phyloP scores from a whole-genome alignment of 345 rosid species.

The Orychophragmus violaceus region DNA sequence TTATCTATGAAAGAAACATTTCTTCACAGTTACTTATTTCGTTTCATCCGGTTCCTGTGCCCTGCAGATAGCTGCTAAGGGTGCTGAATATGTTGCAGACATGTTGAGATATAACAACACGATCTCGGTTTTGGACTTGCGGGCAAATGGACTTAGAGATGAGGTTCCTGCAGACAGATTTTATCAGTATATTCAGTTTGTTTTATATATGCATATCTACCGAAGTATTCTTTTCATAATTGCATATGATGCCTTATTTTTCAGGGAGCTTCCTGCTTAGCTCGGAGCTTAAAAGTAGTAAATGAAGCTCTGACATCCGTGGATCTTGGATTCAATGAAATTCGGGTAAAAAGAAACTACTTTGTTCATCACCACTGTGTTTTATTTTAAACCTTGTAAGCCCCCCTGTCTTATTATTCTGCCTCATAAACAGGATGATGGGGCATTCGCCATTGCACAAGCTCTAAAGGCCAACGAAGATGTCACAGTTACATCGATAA shows the following conservation, averaged over 20 bases:
- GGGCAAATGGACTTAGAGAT: constrained; percentile 92
- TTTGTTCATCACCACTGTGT: background rate
- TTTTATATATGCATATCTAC: background rate
- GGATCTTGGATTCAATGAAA: constrained; percentile 90
- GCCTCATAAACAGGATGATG: constrained; percentile 60
- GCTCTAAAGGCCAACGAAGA: constrained; percentile 92
- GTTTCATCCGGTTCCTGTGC: background rate
- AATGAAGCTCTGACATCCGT: constrained; percentile 82
- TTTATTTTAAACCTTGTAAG: background rate
- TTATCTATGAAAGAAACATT: background rate
- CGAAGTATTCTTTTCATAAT: background rate
- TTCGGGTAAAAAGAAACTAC: constrained; percentile 44
- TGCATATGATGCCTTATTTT: constrained; percentile 3
- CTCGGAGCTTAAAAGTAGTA: constrained; percentile 95
- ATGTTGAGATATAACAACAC: constrained; percentile 84
- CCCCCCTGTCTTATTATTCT: background rate
- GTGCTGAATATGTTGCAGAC: constrained; percentile 79
- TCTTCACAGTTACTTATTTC: background rate
- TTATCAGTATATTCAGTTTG: background rate
- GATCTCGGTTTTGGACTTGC: constrained; percentile 71
- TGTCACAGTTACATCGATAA: constrained; percentile 66
- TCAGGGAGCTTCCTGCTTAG: constrained; percentile 82
- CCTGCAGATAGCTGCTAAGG: constrained; percentile 82
- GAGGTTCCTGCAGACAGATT: constrained; percentile 46
- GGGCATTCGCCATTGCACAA: constrained; percentile 93